Evolutionary conservation across 139 green algal species (phyloP).

Genomic region (Deuterostichococcus epilithicus): DNA sequence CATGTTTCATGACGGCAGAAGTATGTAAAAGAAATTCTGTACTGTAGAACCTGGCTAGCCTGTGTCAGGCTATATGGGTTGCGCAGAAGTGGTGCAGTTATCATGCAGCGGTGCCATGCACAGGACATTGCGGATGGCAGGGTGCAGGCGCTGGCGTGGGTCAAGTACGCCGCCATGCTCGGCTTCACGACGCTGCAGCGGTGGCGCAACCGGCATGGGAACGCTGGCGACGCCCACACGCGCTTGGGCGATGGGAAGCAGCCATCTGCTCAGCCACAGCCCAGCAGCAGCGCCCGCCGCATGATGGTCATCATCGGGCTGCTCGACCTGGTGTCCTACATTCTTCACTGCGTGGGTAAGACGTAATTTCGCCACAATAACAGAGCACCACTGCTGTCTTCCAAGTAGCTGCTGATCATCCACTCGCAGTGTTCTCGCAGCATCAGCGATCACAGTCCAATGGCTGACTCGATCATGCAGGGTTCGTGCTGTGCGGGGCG

Average conservation of each 20-base stretch:
- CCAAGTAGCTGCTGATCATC: no score
- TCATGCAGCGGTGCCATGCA: neutral
- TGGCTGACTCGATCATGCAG: neutral
- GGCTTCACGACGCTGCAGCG: neutral
- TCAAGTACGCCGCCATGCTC: neutral
- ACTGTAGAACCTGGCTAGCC: neutral
- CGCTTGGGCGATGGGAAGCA: no score
- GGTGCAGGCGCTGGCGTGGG: neutral
- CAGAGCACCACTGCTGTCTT: no score
- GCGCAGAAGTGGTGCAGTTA: no score
- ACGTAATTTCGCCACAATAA: no score
- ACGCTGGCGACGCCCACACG: neutral
- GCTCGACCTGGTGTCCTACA: neutral
- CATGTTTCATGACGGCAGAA: no score
- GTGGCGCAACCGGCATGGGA: neutral
- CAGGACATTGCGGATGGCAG: neutral
- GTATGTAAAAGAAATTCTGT: neutral
- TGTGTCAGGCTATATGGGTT: no score
- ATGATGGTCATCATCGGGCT: neutral
- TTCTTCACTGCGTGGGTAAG: neutral
- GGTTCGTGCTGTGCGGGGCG: neutral
- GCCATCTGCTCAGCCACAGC: neutral
- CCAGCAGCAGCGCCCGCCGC: neutral
- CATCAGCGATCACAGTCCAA: no score
- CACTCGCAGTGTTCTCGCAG: no score